Evolutionary conservation across 495 filamentous ascomycete species (phyloP).

Genomic region (Penicillium daleae): DNA sequence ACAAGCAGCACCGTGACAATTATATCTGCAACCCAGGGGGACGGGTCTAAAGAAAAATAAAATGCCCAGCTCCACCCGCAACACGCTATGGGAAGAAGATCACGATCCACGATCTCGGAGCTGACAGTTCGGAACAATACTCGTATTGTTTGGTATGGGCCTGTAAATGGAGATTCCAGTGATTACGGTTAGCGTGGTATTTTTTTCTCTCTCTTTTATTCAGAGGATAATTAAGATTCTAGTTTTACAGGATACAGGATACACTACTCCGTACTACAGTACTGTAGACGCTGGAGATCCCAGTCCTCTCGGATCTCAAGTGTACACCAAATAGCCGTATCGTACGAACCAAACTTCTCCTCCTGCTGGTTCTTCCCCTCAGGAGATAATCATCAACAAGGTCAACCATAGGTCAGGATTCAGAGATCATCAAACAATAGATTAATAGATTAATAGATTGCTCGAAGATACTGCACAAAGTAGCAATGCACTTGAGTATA

Average conservation of each 20-base stretch:
- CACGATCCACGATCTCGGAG: constrained; percentile 55
- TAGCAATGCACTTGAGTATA: too few relatives aligned
- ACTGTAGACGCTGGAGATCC: neutral
- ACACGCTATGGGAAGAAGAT: constrained; percentile 51
- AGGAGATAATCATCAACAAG: constrained; percentile 15
- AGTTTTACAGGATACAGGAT: neutral
- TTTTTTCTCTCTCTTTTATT: neutral
- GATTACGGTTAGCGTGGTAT: constrained; percentile 4
- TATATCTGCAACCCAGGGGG: constrained; percentile 43
- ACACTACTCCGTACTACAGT: neutral
- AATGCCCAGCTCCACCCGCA: constrained; percentile 42
- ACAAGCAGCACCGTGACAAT: constrained; percentile 27
- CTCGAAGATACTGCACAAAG: too few relatives aligned
- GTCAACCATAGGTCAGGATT: constrained; percentile 7
- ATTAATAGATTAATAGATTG: too few relatives aligned
- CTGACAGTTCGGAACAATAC: constrained; percentile 48
- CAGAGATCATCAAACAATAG: neutral
- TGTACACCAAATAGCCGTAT: neutral
- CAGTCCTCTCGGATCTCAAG: neutral
- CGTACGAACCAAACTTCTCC: constrained; percentile 2
- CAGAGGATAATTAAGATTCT: too few relatives aligned
- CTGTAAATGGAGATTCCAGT: neutral
- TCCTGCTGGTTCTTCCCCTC: constrained; percentile 4
- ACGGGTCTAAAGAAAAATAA: constrained; percentile 47
- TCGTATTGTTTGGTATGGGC: constrained; percentile 15